A percentile compares a stretch with the other conserved stretches of the same genome.
Evolutionary conservation across 2,329 filamentous ascomycete genomes (phyloP).

Genomic region (Alternaria burnsii): DNA sequence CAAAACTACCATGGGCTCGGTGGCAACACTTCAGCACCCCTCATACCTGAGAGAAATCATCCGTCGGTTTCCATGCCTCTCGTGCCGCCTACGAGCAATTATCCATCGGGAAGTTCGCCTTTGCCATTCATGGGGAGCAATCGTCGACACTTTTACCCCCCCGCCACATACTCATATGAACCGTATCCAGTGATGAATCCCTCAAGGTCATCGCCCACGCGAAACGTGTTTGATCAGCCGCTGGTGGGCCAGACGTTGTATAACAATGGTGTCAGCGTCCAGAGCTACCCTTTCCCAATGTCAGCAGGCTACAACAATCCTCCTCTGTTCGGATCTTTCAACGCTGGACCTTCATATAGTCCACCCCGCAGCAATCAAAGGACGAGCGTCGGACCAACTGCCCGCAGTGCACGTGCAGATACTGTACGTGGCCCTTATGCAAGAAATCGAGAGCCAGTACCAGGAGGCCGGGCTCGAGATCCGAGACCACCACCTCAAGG

Average conservation of each 20-base stretch:
- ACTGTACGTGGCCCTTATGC: constrained; percentile 13
- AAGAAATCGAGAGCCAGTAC: constrained; percentile 15
- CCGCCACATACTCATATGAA: constrained; percentile 1
- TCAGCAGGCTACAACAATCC: not conserved
- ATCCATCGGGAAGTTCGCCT: constrained; percentile 17
- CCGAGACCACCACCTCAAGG: constrained; percentile 27
- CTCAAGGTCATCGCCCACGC: constrained; percentile 30
- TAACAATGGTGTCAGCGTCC: constrained; percentile 12
- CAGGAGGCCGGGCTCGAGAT: constrained; percentile 20
- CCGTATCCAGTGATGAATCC: constrained; percentile 11
- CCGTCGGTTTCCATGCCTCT: constrained; percentile 4
- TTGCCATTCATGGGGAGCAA: constrained; percentile 16
- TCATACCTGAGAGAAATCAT: constrained; percentile 12
- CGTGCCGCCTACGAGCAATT: constrained; percentile 14
- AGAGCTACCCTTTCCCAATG: constrained; percentile 10
- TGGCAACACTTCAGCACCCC: constrained; percentile 11
- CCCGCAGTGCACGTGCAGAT: constrained; percentile 15
- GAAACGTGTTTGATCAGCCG: constrained; percentile 17
- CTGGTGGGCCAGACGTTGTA: constrained; percentile 10
- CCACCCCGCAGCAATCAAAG: constrained; percentile 14
- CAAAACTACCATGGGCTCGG: constrained; percentile 14
- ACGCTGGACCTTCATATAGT: constrained; percentile 4
- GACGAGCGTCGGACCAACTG: constrained; percentile 7
- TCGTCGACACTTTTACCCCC: constrained; percentile 21
- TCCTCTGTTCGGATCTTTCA: constrained; percentile 8